Base-by-base conservation (phyloP, 176 grass and related monocot species). In the Cenchrus purpureus region DNA sequence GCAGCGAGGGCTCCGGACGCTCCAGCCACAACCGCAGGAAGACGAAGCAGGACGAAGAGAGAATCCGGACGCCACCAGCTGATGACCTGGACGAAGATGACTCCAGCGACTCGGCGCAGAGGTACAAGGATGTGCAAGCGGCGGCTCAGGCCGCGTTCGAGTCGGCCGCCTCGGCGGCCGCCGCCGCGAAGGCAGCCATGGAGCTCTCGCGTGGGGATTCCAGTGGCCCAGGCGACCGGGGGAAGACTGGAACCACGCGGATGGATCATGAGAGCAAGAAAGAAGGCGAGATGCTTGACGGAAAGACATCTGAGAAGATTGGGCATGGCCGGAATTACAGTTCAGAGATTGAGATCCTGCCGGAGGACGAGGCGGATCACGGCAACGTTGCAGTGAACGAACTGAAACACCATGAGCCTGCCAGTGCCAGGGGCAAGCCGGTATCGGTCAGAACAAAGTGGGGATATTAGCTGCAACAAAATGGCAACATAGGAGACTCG, bases 141-240 rank as follows among this genome's bases (percentile, higher is more conserved):
- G 97, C 97, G 4, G 93, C 97, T 53, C 93, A 94, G 85, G 97
- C 93, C 40, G 97, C 97, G 16, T 98, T 94, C 19, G 76, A 92
- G 12, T 95, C 91, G 3, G 97, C 97, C 3, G 91, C 88, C 28
- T 80, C 65, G 11, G 97, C 97, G 2, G 97, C 97, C 0, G 93
- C 89, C 10, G 97, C 97, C 19, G 97, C 93, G 29, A 99, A 88
- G 89, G 90, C 88, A 1, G 93, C 93, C 54, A 84, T 96, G 65
- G 90, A 94, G 76, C 91, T 99, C 42, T 96, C 93, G 52, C 79
- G 85, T 50, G 88, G 70, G 1, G 82, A 91, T 12, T 59, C 69
- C 54, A 50, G 43, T 40, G 86, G 76, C 0, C 25, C 68, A 1
- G 74, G 68, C 6, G 81, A 70, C 83, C 53, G 32, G 62, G 76